Evolutionary conservation across 2,329 filamentous ascomycete species (phyloP).

Genomic region (Immersiporthe knoxdaviesiana): DNA sequence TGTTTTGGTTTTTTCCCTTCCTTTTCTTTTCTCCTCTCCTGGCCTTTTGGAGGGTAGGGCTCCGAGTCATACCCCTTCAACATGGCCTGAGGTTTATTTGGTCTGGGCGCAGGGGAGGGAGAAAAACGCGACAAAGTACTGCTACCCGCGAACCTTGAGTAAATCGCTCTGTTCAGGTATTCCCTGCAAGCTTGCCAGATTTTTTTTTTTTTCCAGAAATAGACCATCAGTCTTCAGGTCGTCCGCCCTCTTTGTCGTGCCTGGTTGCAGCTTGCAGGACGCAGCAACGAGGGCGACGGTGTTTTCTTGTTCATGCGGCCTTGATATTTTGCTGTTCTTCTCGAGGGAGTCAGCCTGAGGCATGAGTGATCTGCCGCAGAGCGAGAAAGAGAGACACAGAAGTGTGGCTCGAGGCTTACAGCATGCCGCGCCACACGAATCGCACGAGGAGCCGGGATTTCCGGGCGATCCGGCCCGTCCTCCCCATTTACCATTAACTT

Average conservation of each 20-base stretch:
- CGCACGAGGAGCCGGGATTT: neutral
- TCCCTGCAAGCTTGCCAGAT: too few relatives aligned
- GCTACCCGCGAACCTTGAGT: neutral
- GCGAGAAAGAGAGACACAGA: neutral
- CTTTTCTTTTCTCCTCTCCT: neutral
- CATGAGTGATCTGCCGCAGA: too few relatives aligned
- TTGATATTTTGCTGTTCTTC: neutral
- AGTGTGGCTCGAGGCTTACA: neutral
- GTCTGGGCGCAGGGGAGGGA: neutral
- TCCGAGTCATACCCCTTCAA: neutral
- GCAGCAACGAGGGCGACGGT: neutral
- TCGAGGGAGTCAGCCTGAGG: neutral
- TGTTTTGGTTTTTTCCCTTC: neutral
- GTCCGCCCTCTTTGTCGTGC: neutral
- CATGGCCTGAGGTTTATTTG: neutral
- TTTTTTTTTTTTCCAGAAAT: neutral
- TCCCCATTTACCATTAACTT: neutral
- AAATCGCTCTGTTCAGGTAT: neutral
- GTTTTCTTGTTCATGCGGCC: neutral
- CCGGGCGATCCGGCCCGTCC: conserved; percentile 2
- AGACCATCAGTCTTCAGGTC: neutral
- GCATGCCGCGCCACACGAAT: neutral
- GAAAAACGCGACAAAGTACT: neutral
- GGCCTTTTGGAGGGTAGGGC: neutral
- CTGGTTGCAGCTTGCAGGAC: neutral